These are phyloP conservation scores for Populus ilicifolia DNA, from an alignment of 345 rosid species.

Conservation along the genomic window DNA sequence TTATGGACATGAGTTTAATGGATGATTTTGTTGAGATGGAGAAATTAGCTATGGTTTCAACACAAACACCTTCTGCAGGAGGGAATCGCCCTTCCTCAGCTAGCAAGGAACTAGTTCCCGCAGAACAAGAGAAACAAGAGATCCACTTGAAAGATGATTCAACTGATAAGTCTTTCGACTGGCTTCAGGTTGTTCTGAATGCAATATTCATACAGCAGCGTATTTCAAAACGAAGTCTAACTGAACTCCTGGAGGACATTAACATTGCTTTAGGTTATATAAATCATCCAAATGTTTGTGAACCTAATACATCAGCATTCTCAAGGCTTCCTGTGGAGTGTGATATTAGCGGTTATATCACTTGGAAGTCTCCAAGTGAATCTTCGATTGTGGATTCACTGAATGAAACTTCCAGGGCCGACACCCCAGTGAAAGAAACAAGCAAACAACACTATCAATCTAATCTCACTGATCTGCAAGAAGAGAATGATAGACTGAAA, in stretches of 20 bases:
- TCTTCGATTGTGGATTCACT: constrained; percentile 12
- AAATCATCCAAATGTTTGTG: constrained; percentile 19
- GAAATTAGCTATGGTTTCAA: constrained; percentile 66
- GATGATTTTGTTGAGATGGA: constrained; percentile 82
- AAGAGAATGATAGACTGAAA: constrained; percentile 40
- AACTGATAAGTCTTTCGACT: constrained; percentile 51
- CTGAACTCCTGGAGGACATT: constrained; percentile 66
- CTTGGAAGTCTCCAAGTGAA: constrained; percentile 38
- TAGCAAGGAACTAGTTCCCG: constrained; percentile 33
- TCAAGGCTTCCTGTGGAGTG: constrained; percentile 23
- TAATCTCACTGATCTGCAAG: constrained; percentile 31
- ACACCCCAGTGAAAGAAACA: constrained; percentile 6
- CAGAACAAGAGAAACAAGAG: constrained; percentile 18
- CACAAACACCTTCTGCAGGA: constrained; percentile 30
- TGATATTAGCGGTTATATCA: constrained; percentile 30
- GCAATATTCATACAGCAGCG: constrained; percentile 64
- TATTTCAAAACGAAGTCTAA: constrained; percentile 51
- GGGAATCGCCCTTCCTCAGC: not conserved
- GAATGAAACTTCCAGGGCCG: constrained; percentile 21
- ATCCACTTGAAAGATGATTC: constrained; percentile 21
- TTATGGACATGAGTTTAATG: constrained; percentile 61
- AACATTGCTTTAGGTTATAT: constrained; percentile 70
- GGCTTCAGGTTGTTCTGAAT: constrained; percentile 87
- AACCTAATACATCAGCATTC: constrained; percentile 9
- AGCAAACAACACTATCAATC: constrained; percentile 18